Evolutionary conservation across 2,329 filamentous ascomycete genomes (phyloP), one percentile per base, ranked within the genome.

Genomic region (Fusarium nodosum): DNA sequence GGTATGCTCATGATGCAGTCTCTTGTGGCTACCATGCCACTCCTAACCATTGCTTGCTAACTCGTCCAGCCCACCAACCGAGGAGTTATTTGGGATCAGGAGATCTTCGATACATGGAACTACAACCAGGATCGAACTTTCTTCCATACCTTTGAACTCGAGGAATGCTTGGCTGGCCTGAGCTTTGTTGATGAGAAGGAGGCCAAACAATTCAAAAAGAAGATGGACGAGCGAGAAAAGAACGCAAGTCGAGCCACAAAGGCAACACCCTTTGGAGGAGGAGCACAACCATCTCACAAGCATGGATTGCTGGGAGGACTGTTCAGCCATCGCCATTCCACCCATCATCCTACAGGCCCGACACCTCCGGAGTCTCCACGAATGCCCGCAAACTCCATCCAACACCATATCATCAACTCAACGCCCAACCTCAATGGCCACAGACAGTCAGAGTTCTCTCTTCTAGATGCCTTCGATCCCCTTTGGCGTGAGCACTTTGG

Each of bases 101-200:
- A 99, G 81, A 93, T 99, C 75, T 99, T 97, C 82, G 95, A 99
- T 74, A 90, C 90, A 52, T 98, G 97, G 86, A 85, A 86, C 68
- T 99, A 98, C 84, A 97, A 97, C 81, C 95, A 97, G 77, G 96
- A 99, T 79, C 91, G 96, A 66, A 95, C 93, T 64, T 99, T 97
- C 82, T 99, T 99, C 82, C 94, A 98, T 81, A 94, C 93, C 8
- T 99, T 99, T 78, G 96, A 99, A 82, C 87, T 97, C 58, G 94
- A 98, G 80, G 90, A 97, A 68, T 98, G 94, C 76, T 83, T 97
- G 64, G 96, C 94, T 8, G 96, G 91, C 1, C 83, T 99, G 64
- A 97, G 93, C 26, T 99, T 99, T 76, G 90, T 91, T 65, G 96
- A 98, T 79, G 96, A 98, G 83, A 98, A 97, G 81, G 96, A 99